Percentiles rank a stretch among this genome's conserved stretches.
Conservation (phyloP, 139 green algal genomes). For the Chlorella ohadii region DNA sequence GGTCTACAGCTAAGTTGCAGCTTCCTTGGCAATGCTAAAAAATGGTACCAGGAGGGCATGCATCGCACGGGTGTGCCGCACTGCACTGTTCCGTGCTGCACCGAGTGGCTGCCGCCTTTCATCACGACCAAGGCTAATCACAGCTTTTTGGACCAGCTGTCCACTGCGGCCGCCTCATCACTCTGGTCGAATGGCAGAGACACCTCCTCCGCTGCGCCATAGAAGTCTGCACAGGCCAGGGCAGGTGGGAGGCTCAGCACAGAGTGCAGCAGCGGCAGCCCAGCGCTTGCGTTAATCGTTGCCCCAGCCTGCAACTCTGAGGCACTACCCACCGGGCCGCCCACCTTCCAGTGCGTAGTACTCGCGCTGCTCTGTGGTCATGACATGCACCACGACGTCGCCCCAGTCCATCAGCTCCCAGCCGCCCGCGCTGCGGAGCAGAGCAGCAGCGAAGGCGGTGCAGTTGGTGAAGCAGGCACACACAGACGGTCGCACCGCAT, state of each 20-base stretch:
- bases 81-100: too few species aligned
- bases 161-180: neutral
- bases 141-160: constrained; percentile 23
- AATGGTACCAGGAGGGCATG: too few species aligned
- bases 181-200: constrained; percentile 37
- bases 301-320: neutral
- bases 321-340: neutral
- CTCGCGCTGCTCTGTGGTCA: constrained; percentile 66
- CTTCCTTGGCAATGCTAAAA: too few species aligned
- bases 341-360: constrained; percentile 68
- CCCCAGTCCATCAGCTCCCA: constrained; percentile 72
- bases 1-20: too few species aligned
- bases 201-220: constrained; percentile 72
- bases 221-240: constrained; percentile 37
- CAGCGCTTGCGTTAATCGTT: too few species aligned
- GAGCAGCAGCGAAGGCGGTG: neutral
- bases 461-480: too few species aligned
- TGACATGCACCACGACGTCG: constrained; percentile 70
- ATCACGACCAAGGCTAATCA: too few species aligned
- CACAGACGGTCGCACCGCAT: too few species aligned
- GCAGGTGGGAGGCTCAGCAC: too few species aligned
- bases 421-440: constrained; percentile 11
- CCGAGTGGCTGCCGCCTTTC: too few species aligned
- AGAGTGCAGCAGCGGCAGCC: too few species aligned
- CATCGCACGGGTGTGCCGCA: too few species aligned